Evolutionary conservation across 2,329 filamentous ascomycete species (phyloP), one percentile per base, ranked within the genome.

Genomic region (Calonectria hawksworthii): DNA sequence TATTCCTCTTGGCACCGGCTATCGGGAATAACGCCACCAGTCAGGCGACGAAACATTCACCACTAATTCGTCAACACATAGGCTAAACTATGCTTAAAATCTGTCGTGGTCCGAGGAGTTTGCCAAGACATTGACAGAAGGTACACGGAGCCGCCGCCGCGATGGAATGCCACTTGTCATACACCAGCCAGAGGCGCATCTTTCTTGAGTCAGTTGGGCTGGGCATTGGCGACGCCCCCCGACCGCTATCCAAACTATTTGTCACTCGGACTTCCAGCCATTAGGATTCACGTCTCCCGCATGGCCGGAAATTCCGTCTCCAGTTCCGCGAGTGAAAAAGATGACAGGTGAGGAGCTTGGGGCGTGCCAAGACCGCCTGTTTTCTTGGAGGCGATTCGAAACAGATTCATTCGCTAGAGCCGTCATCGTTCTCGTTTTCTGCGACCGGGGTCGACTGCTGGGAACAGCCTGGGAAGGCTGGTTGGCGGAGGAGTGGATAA

Each of bases 31-130:
- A 68, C 65, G 51, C 34, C 66, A 63, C 56, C 23, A 30, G 18
- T 41, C 56, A 28, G 30, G 32, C 30, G 47, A 54, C 28, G 23
- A 41, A 63, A 23, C 56, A 28, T 21, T 63, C 56, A 63, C 56
- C 56, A 63, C 56, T 63, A 41, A 63, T 38, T 34, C 34, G 23
- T 41, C 56, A 13, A 63, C 34, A 63, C 34, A 56, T 56, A 38
- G 50, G 21, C 66, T 68, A 68, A 68, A 59, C 32, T 59, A 68
- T 59, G 66, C 66, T 68, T 68, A 59, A 68, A 68, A 68, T 28
- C 34, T 7, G 32, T 26, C 36, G 18, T 28, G 56, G 32, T 52
- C 41, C 16, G 32, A 34, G 32, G 36, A 16, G 18, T 34, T 30
- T 44, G 66, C 51, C 66, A 68, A 59, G 66, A 68, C 30, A 54